These are phyloP conservation scores for Triangularia setosa DNA, from an alignment of 2,329 filamentous ascomycete species.

Conservation along the genomic window DNA sequence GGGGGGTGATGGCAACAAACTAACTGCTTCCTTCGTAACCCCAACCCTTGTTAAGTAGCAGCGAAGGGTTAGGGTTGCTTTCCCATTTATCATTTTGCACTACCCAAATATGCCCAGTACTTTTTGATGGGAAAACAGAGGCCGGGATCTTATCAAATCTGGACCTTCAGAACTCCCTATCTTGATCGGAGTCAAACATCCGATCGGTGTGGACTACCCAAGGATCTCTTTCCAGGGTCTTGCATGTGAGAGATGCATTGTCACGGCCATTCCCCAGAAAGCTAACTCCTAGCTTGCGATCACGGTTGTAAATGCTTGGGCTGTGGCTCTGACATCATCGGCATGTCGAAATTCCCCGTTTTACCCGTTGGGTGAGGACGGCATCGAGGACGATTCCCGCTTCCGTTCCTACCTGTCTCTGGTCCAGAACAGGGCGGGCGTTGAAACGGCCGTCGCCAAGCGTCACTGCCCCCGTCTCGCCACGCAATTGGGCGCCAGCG, in stretches of 20 bases:
- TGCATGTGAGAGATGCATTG: neutral
- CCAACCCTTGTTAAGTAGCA: neutral
- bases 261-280: neutral
- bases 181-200: neutral
- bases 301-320: neutral
- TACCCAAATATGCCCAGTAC: too few species aligned
- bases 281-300: neutral
- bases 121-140: too few species aligned
- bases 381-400: neutral
- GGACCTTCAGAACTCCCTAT: neutral
- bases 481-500: neutral
- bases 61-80: too few species aligned
- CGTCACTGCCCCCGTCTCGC: neutral
- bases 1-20: too few species aligned
- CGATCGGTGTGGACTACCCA: neutral
- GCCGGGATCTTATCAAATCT: too few species aligned
- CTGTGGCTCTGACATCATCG: neutral
- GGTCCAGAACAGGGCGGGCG: neutral
- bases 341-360: neutral
- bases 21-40: too few species aligned
- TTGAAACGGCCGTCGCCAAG: conserved; percentile 2
- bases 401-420: neutral
- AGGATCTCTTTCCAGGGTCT: neutral
- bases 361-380: neutral
- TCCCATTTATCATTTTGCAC: too few species aligned